phyloP scores from a whole-genome alignment of 805 yeast species.

The Candida dajiaensis region DNA sequence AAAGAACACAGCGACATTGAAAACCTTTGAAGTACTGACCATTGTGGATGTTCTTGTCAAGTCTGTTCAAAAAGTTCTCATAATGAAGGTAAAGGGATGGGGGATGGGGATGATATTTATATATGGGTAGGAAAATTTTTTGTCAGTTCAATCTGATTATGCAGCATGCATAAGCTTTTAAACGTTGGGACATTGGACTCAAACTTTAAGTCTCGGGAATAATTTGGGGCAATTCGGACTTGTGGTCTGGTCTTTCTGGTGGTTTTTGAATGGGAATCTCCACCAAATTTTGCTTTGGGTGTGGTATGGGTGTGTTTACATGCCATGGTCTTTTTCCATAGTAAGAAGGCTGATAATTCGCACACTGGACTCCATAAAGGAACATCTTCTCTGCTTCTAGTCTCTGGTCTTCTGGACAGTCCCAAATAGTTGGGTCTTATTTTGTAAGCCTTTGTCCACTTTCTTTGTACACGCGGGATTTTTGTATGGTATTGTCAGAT shows the following conservation, averaged over 20 bases:
- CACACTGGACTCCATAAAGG: too few species aligned
- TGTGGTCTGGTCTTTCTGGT: not conserved
- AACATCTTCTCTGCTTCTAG: not conserved
- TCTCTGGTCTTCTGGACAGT: not conserved
- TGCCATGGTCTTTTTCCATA: too few species aligned
- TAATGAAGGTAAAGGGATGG: not conserved
- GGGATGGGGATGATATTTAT: not conserved
- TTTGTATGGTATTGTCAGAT: too few species aligned
- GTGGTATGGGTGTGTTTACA: too few species aligned
- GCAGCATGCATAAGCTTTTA: not conserved
- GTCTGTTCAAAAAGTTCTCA: not conserved
- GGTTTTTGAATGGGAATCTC: too few species aligned
- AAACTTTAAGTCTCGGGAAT: not conserved
- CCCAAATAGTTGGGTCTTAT: not conserved
- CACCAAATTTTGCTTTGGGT: too few species aligned
- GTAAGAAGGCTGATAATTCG: too few species aligned
- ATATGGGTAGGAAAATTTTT: not conserved
- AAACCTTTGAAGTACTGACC: slow-evolving; percentile 11
- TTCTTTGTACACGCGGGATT: not conserved
- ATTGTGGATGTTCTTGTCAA: not conserved
- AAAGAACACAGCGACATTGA: slow-evolving; percentile 60
- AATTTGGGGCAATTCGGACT: not conserved
- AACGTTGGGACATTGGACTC: not conserved
- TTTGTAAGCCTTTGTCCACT: too few species aligned
- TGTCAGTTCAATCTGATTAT: not conserved